These are phyloP conservation scores for Petasospora rhodanensis DNA, from an alignment of 1,139 yeast genomes.

Conservation along the genomic window DNA sequence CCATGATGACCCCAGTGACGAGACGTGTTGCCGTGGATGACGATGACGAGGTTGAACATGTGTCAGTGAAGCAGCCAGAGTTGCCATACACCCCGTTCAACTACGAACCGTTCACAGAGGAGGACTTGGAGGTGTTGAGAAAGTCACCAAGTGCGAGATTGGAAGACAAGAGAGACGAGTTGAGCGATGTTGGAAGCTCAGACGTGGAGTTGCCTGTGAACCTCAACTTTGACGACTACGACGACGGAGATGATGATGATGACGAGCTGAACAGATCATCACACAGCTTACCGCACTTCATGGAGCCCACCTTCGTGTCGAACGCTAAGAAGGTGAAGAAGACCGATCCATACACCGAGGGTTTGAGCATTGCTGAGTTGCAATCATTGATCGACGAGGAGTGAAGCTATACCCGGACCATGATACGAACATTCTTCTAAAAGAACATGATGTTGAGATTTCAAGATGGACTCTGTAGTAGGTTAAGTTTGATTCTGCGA, in stretches of 20 bases:
- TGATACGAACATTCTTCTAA: no score
- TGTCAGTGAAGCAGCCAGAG: slow-evolving; percentile 31
- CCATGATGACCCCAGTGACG: background rate
- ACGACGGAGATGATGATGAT: slow-evolving; percentile 7
- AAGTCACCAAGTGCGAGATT: slow-evolving; percentile 13
- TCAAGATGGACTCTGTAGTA: no score
- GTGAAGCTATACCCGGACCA: no score
- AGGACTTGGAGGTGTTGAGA: slow-evolving; percentile 20
- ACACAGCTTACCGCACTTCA: slow-evolving; percentile 19
- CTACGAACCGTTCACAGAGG: slow-evolving; percentile 29
- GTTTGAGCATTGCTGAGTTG: slow-evolving; percentile 20
- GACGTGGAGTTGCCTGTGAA: slow-evolving; percentile 17
- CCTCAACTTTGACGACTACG: slow-evolving; percentile 15
- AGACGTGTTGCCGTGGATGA: slow-evolving; percentile 18
- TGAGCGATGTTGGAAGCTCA: slow-evolving; percentile 7
- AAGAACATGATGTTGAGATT: no score
- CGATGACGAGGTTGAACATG: slow-evolving; percentile 37
- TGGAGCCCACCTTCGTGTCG: slow-evolving; percentile 24
- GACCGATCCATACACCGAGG: slow-evolving; percentile 16
- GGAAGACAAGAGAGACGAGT: slow-evolving; percentile 12
- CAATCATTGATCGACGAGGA: slow-evolving; percentile 21
- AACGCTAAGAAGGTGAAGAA: slow-evolving; percentile 14
- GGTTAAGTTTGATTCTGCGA: no score
- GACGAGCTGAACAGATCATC: slow-evolving; percentile 9
- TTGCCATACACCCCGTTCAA: slow-evolving; percentile 34